phyloP scores from a whole-genome alignment of 306 rosid species.

The Psophocarpus tetragonolobus region DNA sequence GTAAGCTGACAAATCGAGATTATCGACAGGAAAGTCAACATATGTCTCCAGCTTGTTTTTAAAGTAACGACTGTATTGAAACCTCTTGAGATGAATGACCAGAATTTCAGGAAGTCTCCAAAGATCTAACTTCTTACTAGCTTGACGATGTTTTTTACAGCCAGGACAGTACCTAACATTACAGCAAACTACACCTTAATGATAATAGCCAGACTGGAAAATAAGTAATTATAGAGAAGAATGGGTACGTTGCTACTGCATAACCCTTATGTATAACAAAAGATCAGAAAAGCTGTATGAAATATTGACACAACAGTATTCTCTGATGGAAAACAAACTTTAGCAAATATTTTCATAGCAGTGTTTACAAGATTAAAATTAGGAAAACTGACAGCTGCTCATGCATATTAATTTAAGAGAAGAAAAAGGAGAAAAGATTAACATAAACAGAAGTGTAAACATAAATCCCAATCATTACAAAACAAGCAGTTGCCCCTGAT shows the following conservation, averaged over 20 bases:
- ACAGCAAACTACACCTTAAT: slow-evolving; percentile 31
- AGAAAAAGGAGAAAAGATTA: background rate
- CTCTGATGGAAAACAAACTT: slow-evolving; percentile 17
- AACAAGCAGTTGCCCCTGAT: slow-evolving; percentile 14
- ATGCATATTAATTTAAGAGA: slow-evolving; percentile 6
- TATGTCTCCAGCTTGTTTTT: slow-evolving; percentile 96
- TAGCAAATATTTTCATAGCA: slow-evolving; percentile 10
- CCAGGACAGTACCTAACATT: slow-evolving; percentile 84
- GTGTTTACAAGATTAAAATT: background rate
- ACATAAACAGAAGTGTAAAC: slow-evolving; percentile 15
- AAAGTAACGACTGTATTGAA: slow-evolving; percentile 83
- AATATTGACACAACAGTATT: slow-evolving; percentile 20
- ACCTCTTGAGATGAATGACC: slow-evolving; percentile 98
- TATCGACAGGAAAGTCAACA: slow-evolving; percentile 86
- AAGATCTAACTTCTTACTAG: slow-evolving; percentile 94
- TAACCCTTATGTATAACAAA: background rate
- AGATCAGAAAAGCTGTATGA: slow-evolving; percentile 1
- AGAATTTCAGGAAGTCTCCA: slow-evolving; percentile 99
- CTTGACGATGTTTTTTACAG: slow-evolving; percentile 89
- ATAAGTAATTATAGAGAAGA: slow-evolving; percentile 10
- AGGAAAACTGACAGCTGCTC: slow-evolving; percentile 17
- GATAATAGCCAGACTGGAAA: slow-evolving; percentile 33
- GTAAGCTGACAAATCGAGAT: slow-evolving; percentile 87
- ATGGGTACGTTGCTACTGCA: slow-evolving; percentile 19
- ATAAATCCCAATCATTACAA: background rate